Evolutionary conservation across 805 yeast species (phyloP), one percentile per base, ranked within the genome.

Genomic region (Wickerhamiella domercqiae): DNA sequence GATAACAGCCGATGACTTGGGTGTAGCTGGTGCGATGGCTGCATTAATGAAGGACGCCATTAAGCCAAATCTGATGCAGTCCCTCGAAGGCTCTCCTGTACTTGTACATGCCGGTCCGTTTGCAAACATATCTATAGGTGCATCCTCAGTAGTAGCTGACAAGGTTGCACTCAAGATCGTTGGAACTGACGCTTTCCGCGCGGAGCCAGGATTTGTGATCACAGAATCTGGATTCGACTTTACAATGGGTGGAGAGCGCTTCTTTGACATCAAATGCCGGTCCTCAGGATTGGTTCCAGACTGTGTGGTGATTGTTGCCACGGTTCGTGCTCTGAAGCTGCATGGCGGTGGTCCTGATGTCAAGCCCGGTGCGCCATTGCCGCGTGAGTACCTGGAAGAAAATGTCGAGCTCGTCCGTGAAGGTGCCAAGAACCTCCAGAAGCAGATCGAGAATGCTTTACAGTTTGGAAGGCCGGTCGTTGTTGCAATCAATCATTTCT

Each of bases 61-160:
- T 55, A 86, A 86, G 63, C 97, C 97, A 48, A 87, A 82, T 59
- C 61, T 87, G 58, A 87, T 87, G 97, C 97, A 87, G 63, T 80
- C 95, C 39, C 70, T 87, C 45, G 96, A 87, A 61, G 97, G 97
- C 43, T 84, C 96, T 4, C 97, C 97, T 7, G 97, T 87, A 16
- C 75, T 87, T 53, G 94, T 87, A n/a, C 97, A 87, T 56, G 96
- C 97, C 25, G 97, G 97, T 47, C 97, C 97, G 24, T 87, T 87
- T 58, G 97, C 97, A 46, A 87, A 87, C 63, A 87, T 87, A 47
- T 82, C 95, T 25, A 87, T 87, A 55, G 97, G 97, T 51, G 95
- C 96, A 7, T 79, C 87, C 22, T 87, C 96, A 11, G 90, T 87
- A 17, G 64, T 87, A 42, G 96, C 97, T 38, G 97, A 87, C 59